Base-by-base conservation (phyloP, 148 eudicot species). In the Fallopia convolvulus region DNA sequence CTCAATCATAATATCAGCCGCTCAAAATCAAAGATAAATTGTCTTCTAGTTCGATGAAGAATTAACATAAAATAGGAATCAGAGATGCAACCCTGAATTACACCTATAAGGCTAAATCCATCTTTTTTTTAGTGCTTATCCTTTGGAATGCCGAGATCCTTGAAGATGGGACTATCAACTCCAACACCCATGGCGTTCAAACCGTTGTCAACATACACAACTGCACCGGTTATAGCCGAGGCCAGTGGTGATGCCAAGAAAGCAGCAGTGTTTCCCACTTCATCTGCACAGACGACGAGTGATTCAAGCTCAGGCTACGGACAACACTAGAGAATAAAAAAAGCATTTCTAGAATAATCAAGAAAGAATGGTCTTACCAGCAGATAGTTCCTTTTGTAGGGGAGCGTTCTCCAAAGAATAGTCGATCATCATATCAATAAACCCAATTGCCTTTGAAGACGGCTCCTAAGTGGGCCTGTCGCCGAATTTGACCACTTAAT, bases 391-490 rank as follows among this genome's bases (percentile, higher is more conserved):
- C 81, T 92, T 94, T 80, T 92, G 97, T 72, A 94, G 82, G 18
- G 98, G 98, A 48, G 98, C 95, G 73, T 94, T 94, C 32, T 83
- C 90, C 26, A 87, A 47, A 7, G 98, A 94, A 79, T 94, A 94
- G 77, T 94, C 96, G 21, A 94, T 94, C 97, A 94, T 94, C 86
- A 87, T 92, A 76, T 89, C 98, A 21, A 94, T 94, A 79, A 94
- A 94, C 75, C 98, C 98, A 75, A 94, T 94, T 48, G 98, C 96
- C 83, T 92, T 94, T 74, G 98, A 97, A 74, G 98, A 60, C 98
- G 98, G 73, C 98, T 94, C 81, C 97, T 87, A 18, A 94, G 85
- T 53, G 98, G 98, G 66, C 98, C 98, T 94, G 89, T 68, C 70
- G 46, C 2, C 44, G 23, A 30, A 12, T 41, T 8, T 20, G 39